These are phyloP conservation scores for Breynia disticha DNA, from an alignment of 441 rosid species.

Conservation along the genomic window DNA sequence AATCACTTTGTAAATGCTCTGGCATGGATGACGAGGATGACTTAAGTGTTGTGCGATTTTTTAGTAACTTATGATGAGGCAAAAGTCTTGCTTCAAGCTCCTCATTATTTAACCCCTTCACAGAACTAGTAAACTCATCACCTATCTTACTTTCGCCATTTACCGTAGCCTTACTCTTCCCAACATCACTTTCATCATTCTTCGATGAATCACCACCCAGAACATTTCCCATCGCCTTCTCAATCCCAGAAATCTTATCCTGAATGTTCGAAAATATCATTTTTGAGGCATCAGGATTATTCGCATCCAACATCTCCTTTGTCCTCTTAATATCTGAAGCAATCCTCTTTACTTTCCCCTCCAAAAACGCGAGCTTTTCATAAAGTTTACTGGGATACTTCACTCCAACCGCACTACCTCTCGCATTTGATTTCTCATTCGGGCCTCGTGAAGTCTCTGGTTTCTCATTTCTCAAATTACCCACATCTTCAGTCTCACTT, in stretches of 20 bases:
- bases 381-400: constrained; percentile 71
- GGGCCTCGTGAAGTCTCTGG: constrained; percentile 13
- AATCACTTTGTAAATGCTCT: constrained; percentile 22
- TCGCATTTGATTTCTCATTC: constrained; percentile 27
- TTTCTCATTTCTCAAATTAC: constrained; percentile 18
- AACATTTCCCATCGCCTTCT: constrained; percentile 59
- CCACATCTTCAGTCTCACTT: constrained; percentile 12
- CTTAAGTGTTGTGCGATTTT: constrained; percentile 40
- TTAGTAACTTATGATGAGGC: constrained; percentile 90
- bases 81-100: constrained; percentile 88
- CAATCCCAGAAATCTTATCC: constrained; percentile 82
- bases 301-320: constrained; percentile 84
- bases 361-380: constrained; percentile 89
- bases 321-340: constrained; percentile 90
- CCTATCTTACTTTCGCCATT: constrained; percentile 22
- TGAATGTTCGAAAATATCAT: constrained; percentile 66
- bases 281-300: constrained; percentile 70
- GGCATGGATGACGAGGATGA: constrained; percentile 4
- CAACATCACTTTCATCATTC: constrained; percentile 18
- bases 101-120: constrained; percentile 51
- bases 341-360: constrained; percentile 91
- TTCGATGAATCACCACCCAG: constrained; percentile 26
- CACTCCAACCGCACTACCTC: constrained; percentile 8
- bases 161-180: constrained; percentile 21
- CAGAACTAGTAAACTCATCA: constrained; percentile 28